Evolutionary conservation across 805 yeast species (phyloP).

Genomic region (Schwanniomyces vanrijiae): DNA sequence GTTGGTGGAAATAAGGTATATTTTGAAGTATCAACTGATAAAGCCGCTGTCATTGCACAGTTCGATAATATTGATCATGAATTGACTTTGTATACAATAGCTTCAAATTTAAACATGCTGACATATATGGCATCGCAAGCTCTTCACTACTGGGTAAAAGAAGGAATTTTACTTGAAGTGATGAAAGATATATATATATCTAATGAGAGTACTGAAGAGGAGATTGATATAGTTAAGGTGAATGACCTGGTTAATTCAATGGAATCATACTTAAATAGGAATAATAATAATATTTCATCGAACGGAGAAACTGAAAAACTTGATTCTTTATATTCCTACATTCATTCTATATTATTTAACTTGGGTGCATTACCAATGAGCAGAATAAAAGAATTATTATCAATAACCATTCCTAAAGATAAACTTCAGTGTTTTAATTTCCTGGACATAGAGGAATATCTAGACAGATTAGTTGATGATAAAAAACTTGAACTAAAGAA

Average conservation of each 20-base stretch:
- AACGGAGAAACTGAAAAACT: not conserved
- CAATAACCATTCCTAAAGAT: constrained; percentile 56
- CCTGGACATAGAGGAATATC: constrained; percentile 39
- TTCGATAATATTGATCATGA: constrained; percentile 41
- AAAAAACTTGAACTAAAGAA: constrained; percentile 35
- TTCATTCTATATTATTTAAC: constrained; percentile 57
- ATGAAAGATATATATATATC: constrained; percentile 33
- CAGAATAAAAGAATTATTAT: constrained; percentile 53
- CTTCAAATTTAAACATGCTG: constrained; percentile 41
- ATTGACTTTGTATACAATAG: constrained; percentile 32
- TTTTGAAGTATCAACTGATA: constrained; percentile 63
- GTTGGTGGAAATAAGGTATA: constrained; percentile 40
- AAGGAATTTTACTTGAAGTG: constrained; percentile 50
- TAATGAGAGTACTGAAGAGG: constrained; percentile 30
- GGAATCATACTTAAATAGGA: not conserved
- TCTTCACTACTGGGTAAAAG: constrained; percentile 62
- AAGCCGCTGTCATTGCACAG: constrained; percentile 60
- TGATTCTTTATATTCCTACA: constrained; percentile 41
- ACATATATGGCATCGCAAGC: constrained; percentile 35
- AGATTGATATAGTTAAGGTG: not conserved
- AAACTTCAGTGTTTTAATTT: constrained; percentile 32
- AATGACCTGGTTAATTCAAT: not conserved
- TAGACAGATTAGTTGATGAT: constrained; percentile 44
- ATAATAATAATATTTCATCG: not conserved
- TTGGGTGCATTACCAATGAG: constrained; percentile 49